Conservation (phyloP, 139 green algal species). For the Chlorella ohadii region DNA sequence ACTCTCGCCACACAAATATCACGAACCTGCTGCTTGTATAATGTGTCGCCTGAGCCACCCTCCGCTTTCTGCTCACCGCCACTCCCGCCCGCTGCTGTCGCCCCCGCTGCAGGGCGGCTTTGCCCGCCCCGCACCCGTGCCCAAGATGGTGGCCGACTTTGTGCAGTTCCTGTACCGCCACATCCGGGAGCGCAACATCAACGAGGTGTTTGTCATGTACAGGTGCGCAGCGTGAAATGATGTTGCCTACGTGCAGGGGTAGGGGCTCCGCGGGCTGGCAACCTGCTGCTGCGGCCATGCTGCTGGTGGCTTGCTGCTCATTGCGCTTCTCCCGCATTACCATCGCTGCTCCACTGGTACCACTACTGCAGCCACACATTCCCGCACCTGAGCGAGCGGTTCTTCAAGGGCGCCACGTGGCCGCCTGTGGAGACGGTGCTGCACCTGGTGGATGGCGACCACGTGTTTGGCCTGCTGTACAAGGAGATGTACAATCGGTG, state of each 20-base stretch:
- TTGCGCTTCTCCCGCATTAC: no score
- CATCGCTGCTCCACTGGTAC: no score
- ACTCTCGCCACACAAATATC: no score
- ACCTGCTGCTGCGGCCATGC: no score
- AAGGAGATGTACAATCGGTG: conserved; percentile 97
- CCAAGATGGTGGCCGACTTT: conserved; percentile 96
- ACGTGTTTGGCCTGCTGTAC: conserved; percentile 99
- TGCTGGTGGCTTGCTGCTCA: no score
- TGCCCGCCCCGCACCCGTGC: conserved; percentile 61
- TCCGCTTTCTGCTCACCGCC: background rate
- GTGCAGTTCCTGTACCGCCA: conserved; percentile 97
- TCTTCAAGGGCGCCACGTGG: conserved; percentile 93
- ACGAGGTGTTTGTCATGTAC: conserved; percentile 98
- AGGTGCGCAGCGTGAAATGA: conserved; percentile 31
- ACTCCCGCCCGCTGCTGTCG: background rate
- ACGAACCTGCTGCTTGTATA: no score
- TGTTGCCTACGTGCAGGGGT: no score
- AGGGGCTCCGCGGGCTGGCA: no score
- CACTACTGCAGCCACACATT: conserved; percentile 76
- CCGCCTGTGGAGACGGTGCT: conserved; percentile 84
- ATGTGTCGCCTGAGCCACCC: background rate
- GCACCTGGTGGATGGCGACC: conserved; percentile 94
- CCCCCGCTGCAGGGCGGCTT: conserved; percentile 7
- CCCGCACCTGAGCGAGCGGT: conserved; percentile 93
- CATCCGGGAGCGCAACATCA: conserved; percentile 96